phyloP scores from a whole-genome alignment of 495 filamentous ascomycete genomes.

The Astrothelium macrocarpum region DNA sequence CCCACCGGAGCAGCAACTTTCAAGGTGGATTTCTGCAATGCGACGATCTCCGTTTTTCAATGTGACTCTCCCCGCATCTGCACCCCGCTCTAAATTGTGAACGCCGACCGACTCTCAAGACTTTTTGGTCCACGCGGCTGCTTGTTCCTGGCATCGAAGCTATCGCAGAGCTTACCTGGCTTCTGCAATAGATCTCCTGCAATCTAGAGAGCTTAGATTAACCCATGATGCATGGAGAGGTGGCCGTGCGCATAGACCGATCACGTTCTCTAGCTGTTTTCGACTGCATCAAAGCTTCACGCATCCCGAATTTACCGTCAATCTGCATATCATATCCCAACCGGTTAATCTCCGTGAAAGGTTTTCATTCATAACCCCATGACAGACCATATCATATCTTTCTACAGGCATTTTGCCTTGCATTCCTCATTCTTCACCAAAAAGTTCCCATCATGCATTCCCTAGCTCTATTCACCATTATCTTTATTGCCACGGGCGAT shows the following conservation, averaged over 20 bases:
- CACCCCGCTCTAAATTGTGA: background rate
- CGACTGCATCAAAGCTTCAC: background rate
- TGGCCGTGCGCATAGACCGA: background rate
- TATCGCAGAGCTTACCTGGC: background rate
- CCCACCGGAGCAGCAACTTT: too few relatives aligned
- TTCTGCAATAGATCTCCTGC: background rate
- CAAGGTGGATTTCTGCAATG: constrained; percentile 2
- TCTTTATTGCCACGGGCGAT: background rate
- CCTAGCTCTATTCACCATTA: background rate
- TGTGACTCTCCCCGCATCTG: constrained; percentile 4
- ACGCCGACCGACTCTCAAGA: background rate
- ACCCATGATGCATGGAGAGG: background rate
- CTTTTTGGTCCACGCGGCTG: background rate
- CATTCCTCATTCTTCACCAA: background rate
- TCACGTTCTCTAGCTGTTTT: background rate
- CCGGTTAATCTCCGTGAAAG: background rate
- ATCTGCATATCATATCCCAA: constrained; percentile 2
- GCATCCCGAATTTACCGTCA: background rate
- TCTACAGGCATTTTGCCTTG: background rate
- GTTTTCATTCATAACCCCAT: background rate
- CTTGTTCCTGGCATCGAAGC: background rate
- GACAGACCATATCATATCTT: background rate
- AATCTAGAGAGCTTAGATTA: background rate
- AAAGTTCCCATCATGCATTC: background rate
- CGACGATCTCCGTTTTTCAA: constrained; percentile 5